These are phyloP conservation scores for Metschnikowia gelsemii DNA, from an alignment of 805 yeast genomes.

Conservation along the genomic window DNA sequence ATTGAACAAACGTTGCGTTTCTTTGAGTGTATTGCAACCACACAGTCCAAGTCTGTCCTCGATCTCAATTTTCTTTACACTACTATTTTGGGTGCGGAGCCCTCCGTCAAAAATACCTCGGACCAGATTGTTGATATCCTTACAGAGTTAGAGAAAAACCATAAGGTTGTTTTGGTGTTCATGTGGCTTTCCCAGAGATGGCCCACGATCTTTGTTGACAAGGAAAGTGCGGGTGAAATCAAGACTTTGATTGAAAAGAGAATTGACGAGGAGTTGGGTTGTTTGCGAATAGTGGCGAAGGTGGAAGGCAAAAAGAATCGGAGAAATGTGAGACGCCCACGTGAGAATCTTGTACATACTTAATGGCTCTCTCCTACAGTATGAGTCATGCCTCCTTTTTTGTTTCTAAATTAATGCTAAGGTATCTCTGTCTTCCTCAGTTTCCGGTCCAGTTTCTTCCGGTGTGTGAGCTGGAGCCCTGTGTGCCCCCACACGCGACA, in stretches of 20 bases:
- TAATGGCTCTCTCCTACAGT: too few relatives aligned
- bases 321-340: background rate
- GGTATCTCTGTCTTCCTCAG: too few relatives aligned
- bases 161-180: slow-evolving; percentile 63
- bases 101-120: slow-evolving; percentile 21
- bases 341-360: slow-evolving; percentile 1
- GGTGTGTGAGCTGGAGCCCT: background rate
- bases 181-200: slow-evolving; percentile 87
- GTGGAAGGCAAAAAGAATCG: background rate
- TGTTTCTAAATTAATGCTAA: background rate
- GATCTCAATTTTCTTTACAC: slow-evolving; percentile 44
- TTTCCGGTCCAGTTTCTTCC: too few relatives aligned
- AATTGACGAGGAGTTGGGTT: slow-evolving; percentile 49
- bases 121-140: slow-evolving; percentile 25
- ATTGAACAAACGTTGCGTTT: slow-evolving; percentile 45
- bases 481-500: slow-evolving; percentile 2
- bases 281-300: slow-evolving; percentile 15
- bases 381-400: too few relatives aligned
- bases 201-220: slow-evolving; percentile 77
- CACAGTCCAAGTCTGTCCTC: slow-evolving; percentile 54
- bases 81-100: slow-evolving; percentile 23
- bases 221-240: slow-evolving; percentile 68
- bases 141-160: slow-evolving; percentile 57
- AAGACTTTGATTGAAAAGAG: slow-evolving; percentile 66
- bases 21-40: slow-evolving; percentile 52